phyloP scores from a whole-genome alignment of 2,329 filamentous ascomycete genomes.

The Didymella keratinophila region DNA sequence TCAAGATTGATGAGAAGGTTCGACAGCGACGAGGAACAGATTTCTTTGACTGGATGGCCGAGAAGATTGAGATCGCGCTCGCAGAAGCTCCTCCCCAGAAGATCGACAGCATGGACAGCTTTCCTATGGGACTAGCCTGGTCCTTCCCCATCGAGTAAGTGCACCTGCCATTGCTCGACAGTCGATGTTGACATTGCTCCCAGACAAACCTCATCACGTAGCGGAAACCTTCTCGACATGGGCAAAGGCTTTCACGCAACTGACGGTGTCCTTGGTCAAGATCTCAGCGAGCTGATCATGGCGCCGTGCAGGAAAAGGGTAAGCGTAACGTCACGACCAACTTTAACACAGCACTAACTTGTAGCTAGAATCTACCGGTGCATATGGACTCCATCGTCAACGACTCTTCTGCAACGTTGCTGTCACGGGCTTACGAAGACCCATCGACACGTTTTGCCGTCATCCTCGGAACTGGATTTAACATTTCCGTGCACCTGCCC shows the following conservation, averaged over 20 bases:
- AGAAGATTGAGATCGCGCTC: slow-evolving; percentile 64
- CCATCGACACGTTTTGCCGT: slow-evolving; percentile 68
- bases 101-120: slow-evolving; percentile 49
- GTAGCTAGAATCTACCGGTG: slow-evolving; percentile 60
- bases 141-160: slow-evolving; percentile 69
- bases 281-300: slow-evolving; percentile 67
- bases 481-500: slow-evolving; percentile 69
- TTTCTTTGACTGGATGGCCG: slow-evolving; percentile 74
- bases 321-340: slow-evolving; percentile 25
- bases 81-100: slow-evolving; percentile 49
- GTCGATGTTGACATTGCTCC: slow-evolving; percentile 23
- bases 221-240: slow-evolving; percentile 67
- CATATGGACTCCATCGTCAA: slow-evolving; percentile 70
- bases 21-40: slow-evolving; percentile 62
- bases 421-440: slow-evolving; percentile 69
- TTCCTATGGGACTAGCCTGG: slow-evolving; percentile 70
- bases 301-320: slow-evolving; percentile 62
- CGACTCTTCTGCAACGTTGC: slow-evolving; percentile 67
- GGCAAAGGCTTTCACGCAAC: slow-evolving; percentile 71
- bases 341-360: slow-evolving; percentile 25
- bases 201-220: slow-evolving; percentile 66
- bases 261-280: slow-evolving; percentile 65
- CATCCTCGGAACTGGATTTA: slow-evolving; percentile 71
- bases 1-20: slow-evolving; percentile 64
- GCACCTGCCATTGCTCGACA: not conserved